Base-by-base conservation (phyloP, 345 rosid species). In the Euclidium syriacum region DNA sequence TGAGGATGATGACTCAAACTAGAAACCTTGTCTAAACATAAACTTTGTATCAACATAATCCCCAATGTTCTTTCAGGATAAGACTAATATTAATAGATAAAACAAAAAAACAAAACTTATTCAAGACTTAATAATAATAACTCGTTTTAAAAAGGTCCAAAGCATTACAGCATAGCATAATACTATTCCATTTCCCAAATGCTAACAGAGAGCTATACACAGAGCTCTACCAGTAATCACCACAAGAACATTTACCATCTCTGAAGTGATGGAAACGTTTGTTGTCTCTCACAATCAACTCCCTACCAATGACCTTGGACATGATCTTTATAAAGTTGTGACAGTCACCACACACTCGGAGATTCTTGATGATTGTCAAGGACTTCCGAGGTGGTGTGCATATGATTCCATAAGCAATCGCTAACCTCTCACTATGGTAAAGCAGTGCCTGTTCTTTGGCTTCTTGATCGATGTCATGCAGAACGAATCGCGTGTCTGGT, bases 251-350 rank as follows among this genome's bases (percentile, higher is more conserved):
- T 44, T 79, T 74, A 40, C 86, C 86, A 14, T 79, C 81, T 55
- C 52, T 77, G 75, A 81, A 85, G 60, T 81, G 91, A 73, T 85
- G 91, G 65, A 87, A 87, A 41, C 91, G 82, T 70, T 87, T 87
- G 66, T 85, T 87, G 71, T 87, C 95, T 73, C 95, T 79, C 27
- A 87, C 80, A 35, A 87, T 78, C 74, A 87, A 66, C 67, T 78
- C 80, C 58, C 91, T 75, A 61, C 91, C 95, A 26, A 87, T 84
- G 61, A 85, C 80, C 68, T 70, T 85, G 22, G 91, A 83, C 88
- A 83, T 83, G 77, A 87, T 85, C 80, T 87, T 87, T 75, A 87
- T 87, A 52, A 85, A 86, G 73, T 87, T 87, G 71, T 87, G 91
- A 77, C 91, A 84, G 36, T 87, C 88, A 9, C 74, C 85, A 6